A percentile compares a stretch with the other conserved stretches of the same genome.
Evolutionary conservation across 441 rosid species (phyloP).

Genomic region (Melastoma candidum): DNA sequence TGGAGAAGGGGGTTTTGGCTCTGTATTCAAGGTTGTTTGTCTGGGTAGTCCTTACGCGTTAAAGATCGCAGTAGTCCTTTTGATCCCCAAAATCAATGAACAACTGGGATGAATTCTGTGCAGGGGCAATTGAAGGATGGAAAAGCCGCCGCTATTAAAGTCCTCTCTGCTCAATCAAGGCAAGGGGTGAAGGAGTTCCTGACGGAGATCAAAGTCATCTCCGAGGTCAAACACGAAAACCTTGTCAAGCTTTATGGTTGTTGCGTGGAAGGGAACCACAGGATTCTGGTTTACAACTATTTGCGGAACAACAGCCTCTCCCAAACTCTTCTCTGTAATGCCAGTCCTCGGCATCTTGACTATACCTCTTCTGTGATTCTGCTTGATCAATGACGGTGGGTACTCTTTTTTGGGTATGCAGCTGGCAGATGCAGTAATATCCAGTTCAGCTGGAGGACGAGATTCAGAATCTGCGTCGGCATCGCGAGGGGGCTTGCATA

Average conservation of each 20-base stretch:
- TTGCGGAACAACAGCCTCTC: slow-evolving; percentile 90
- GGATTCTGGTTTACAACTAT: slow-evolving; percentile 85
- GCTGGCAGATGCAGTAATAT: slow-evolving; percentile 51
- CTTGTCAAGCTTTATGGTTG: slow-evolving; percentile 88
- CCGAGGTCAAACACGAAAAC: slow-evolving; percentile 76
- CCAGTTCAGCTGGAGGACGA: slow-evolving; percentile 67
- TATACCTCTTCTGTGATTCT: slow-evolving; percentile 3
- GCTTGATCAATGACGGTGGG: background rate
- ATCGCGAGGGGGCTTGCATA: slow-evolving; percentile 79
- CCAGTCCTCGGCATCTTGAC: slow-evolving; percentile 5
- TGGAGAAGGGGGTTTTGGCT: slow-evolving; percentile 96
- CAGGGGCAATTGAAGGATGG: slow-evolving; percentile 90
- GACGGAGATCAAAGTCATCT: slow-evolving; percentile 80
- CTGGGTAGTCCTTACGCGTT: background rate
- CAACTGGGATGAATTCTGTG: slow-evolving; percentile 16
- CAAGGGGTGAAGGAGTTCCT: slow-evolving; percentile 71
- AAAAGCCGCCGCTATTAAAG: slow-evolving; percentile 71
- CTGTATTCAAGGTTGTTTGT: slow-evolving; percentile 64
- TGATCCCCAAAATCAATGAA: background rate
- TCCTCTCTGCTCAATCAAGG: slow-evolving; percentile 82
- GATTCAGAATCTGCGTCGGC: slow-evolving; percentile 65
- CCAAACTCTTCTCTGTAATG: slow-evolving; percentile 81
- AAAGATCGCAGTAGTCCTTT: too few relatives aligned
- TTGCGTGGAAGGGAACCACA: slow-evolving; percentile 62
- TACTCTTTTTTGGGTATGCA: slow-evolving; percentile 13